These are phyloP conservation scores for Paspalum vaginatum DNA, from an alignment of 176 grass and related monocot species.

Conservation along the genomic window DNA sequence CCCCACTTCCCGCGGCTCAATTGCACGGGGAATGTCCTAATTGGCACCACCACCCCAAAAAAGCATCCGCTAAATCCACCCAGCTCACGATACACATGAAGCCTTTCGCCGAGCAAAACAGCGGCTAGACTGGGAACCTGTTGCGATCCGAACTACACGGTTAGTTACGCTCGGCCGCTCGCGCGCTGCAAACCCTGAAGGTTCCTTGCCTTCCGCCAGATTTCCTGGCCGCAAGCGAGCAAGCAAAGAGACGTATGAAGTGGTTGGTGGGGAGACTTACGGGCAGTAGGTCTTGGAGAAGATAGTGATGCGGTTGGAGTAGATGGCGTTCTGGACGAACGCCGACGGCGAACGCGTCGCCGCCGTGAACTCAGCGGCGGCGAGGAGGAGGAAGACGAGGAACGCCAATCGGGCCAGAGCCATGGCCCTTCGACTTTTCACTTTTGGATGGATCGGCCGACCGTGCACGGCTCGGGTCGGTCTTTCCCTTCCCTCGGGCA, in stretches of 20 bases:
- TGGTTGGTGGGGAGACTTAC: conserved; percentile 39
- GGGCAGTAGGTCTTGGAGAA: conserved; percentile 96
- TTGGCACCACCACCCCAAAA: neutral
- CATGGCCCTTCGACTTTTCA: conserved; percentile 11
- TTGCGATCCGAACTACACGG: neutral
- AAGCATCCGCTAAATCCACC: neutral
- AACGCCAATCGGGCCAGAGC: conserved; percentile 22
- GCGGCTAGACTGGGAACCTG: neutral
- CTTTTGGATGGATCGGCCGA: neutral
- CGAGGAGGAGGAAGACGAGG: conserved; percentile 42
- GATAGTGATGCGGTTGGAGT: conserved; percentile 93
- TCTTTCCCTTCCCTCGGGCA: neutral
- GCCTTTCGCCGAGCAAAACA: neutral
- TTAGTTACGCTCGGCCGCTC: neutral
- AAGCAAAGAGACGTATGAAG: neutral
- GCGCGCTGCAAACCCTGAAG: neutral
- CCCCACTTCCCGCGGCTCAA: neutral
- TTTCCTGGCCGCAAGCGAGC: neutral
- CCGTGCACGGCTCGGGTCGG: too few species aligned
- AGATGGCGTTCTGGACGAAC: conserved; percentile 88
- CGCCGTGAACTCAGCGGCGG: conserved; percentile 34
- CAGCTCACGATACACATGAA: neutral
- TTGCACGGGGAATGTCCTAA: neutral
- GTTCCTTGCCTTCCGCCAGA: neutral
- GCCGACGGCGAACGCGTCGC: conserved; percentile 64